Percentiles rank a stretch among this genome's conserved stretches.
Evolutionary conservation across 2,329 filamentous ascomycete genomes (phyloP).

Genomic region (Rutstroemia sp.): DNA sequence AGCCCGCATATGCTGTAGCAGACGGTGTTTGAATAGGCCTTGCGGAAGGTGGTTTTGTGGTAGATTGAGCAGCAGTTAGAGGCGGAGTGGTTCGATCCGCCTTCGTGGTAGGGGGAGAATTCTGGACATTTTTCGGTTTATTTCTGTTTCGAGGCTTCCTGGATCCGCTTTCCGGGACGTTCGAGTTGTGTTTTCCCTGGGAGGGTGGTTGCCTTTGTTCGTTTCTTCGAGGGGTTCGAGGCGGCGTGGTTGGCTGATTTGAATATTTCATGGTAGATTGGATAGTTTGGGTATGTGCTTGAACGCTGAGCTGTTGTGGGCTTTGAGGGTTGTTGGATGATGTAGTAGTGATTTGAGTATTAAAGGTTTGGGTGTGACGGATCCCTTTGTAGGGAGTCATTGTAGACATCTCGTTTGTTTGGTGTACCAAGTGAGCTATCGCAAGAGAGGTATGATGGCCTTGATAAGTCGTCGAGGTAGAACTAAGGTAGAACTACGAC

Average conservation of each 20-base stretch:
- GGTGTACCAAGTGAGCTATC: neutral
- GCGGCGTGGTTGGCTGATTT: slow-evolving; percentile 25
- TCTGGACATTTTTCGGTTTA: slow-evolving; percentile 26
- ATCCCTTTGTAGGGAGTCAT: slow-evolving; percentile 33
- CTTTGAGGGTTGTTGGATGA: slow-evolving; percentile 33
- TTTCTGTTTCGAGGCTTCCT: slow-evolving; percentile 28
- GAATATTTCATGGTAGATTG: slow-evolving; percentile 20
- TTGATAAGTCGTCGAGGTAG: slow-evolving; percentile 16
- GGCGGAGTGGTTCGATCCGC: slow-evolving; percentile 24
- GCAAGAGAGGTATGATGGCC: slow-evolving; percentile 40
- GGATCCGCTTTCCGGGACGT: slow-evolving; percentile 19
- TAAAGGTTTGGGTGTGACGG: slow-evolving; percentile 27
- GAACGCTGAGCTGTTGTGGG: slow-evolving; percentile 38
- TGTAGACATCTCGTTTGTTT: slow-evolving; percentile 39
- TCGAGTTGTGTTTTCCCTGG: slow-evolving; percentile 17
- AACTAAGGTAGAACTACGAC: slow-evolving; percentile 16
- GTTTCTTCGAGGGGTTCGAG: slow-evolving; percentile 28
- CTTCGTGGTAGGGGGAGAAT: slow-evolving; percentile 22
- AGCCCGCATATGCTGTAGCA: slow-evolving; percentile 63
- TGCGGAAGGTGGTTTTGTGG: slow-evolving; percentile 29
- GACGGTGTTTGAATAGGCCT: slow-evolving; percentile 37
- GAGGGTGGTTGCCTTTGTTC: slow-evolving; percentile 11
- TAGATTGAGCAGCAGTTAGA: slow-evolving; percentile 20
- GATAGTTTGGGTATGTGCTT: slow-evolving; percentile 32
- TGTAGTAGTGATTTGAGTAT: slow-evolving; percentile 17